Base-by-base conservation (phyloP, 805 yeast genomes). In the Metschnikowia peoriensis region DNA sequence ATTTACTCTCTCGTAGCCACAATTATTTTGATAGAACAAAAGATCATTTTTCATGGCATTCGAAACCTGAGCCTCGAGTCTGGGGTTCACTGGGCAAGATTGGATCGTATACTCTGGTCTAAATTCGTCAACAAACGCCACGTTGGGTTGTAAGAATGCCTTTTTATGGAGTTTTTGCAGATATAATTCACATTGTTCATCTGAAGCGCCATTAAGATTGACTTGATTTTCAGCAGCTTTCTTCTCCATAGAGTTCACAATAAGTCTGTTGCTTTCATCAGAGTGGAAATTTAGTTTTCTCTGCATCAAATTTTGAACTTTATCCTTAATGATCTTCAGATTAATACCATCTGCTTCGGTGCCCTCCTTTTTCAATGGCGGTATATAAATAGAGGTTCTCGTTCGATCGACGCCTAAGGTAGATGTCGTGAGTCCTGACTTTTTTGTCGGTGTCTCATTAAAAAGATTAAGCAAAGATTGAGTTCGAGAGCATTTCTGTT, bases 1-100 rank as follows among this genome's bases (percentile, higher is more conserved):
- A 5, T 64, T 60, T 1, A 76, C 68, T 39, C 58, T 56, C 14
- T 64, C 68, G 44, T 63, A 65, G 7, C 65, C 63, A 45, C 68
- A 66, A 54, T 71, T 70, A 51, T 72, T 73, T 49, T 72, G 78
- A 53, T 67, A 71, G 53, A 73, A 74, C 40, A 73, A 61, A 49
- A 82, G 62, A 58, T 82, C 86, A 51, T 72, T 73, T 58, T 78
- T 81, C 86, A 83, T 83, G 12, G 83, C 68, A 35, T 65, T 65
- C 12, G 75, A 63, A 10, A 83, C 73, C 48, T 75, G 80, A 8
- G 72, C 65, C 54, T 82, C 86, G 7, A 82, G 64, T 51, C 81
- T 80, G 12, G 78, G 72, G 17, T 73, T 68, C 14, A 75, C 66
- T 0, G 84, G 85, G 59, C 84, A 79, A 9, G 84, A 81, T 62